Base-by-base conservation (phyloP, 139 green algal genomes). In the Chlorella ohadii region DNA sequence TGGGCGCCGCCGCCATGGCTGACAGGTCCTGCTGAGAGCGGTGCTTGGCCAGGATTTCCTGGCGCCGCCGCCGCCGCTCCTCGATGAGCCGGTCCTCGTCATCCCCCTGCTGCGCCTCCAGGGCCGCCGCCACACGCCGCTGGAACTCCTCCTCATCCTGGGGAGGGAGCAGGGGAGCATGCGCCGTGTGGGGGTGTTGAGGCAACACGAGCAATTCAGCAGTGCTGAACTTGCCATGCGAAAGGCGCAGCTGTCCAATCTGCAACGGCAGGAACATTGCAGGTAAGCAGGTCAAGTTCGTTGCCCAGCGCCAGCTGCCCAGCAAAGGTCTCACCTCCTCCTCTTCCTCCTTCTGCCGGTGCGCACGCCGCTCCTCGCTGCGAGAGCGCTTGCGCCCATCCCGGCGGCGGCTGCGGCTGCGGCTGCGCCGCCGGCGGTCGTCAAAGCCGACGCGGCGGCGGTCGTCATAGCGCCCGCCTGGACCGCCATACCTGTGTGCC, bases 11-110 rank as follows among this genome's bases (percentile, higher is more conserved):
- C n/a, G 78, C 86, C 17, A 25, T 56, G 33, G 79, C 57, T 41
- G 51, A 23, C 36, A 81, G 68, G 39, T 78, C 63, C 55, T 88
- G 76, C 74, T 78, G 55, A 76, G 88, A 72, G 5, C 55, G 71
- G 77, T 95, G 90, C 79, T 93, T 94, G 63, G 88, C 92, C 56
- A 95, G 77, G 79, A 96, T 94, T 44, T 88, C 90, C 79, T 87
- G 76, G 11, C 92, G 75, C 28, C 88, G 78, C 39, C 84, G 72
- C 47, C 94, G 71, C 72, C 93, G 89, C 78, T 93, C 90, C 80
- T 95, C 91, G 15, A 94, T 94, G 27, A 93, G 84, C 44, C 66
- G n/a, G n/a, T 89, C 83, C 82, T 95, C 92, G 68, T 92, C 88
- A 27, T 90, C 88, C 2, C 85, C 89, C 4, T 72, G 71, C 67